Evolutionary conservation across 2,329 filamentous ascomycete genomes (phyloP).

Genomic region (Shiraia bambusicola): DNA sequence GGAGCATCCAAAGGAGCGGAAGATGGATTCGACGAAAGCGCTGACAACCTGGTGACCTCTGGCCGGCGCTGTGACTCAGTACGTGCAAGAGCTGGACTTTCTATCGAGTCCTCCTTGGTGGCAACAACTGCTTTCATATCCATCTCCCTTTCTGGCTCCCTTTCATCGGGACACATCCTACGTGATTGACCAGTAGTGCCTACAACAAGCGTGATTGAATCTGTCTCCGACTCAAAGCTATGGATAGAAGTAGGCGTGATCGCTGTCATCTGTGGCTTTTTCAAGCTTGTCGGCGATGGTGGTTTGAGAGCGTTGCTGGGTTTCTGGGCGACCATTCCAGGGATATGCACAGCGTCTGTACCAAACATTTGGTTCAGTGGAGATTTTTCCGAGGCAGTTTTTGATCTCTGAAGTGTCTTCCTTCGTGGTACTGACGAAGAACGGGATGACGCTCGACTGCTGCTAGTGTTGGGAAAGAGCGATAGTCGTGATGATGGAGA

Average conservation of each 20-base stretch:
- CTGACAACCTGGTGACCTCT: conserved; percentile 29
- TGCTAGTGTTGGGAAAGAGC: conserved; percentile 34
- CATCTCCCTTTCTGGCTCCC: conserved; percentile 38
- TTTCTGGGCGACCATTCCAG: conserved; percentile 7
- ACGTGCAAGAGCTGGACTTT: conserved; percentile 11
- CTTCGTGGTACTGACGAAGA: conserved; percentile 18
- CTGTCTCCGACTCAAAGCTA: conserved; percentile 36
- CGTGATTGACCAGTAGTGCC: conserved; percentile 20
- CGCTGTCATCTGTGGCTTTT: conserved; percentile 15
- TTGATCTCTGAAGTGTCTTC: conserved; percentile 29
- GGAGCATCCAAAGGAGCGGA: conserved; percentile 29
- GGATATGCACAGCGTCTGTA: conserved; percentile 4
- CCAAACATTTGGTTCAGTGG: conserved; percentile 28
- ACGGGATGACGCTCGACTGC: conserved; percentile 26
- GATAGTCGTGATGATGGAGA: conserved; percentile 34
- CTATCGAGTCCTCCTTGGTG: conserved; percentile 9
- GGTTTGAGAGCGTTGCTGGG: conserved; percentile 8
- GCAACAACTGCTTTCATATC: conserved; percentile 20
- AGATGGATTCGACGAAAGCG: conserved; percentile 32
- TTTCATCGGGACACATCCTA: conserved; percentile 24
- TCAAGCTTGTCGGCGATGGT: conserved; percentile 14
- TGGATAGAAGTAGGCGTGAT: conserved; percentile 29
- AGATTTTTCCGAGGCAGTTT: conserved; percentile 33
- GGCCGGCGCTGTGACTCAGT: conserved; percentile 22
- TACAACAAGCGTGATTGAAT: conserved; percentile 31